Conservation (phyloP, 306 rosid genomes). For the Purshia tridentata region DNA sequence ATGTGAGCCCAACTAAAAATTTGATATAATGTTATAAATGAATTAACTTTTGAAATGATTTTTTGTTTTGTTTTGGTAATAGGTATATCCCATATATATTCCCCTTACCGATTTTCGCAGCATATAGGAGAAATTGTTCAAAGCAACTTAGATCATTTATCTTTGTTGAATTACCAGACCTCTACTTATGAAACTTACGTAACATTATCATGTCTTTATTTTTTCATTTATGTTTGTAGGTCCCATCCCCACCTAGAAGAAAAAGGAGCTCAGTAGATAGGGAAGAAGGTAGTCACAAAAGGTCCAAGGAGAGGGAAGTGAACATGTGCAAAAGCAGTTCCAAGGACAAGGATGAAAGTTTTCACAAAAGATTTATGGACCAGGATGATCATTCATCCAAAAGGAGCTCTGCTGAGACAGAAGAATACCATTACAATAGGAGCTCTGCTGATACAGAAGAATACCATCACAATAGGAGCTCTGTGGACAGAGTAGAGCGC, state of each 20-base stretch:
- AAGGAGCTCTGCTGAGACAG: conserved; percentile 27
- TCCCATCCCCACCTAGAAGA: conserved; percentile 86
- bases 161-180: not conserved
- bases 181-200: not conserved
- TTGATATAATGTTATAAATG: not conserved
- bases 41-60: not conserved
- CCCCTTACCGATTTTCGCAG: too few relatives aligned
- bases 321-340: conserved; percentile 20
- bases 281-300: conserved; percentile 39
- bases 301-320: conserved; percentile 34
- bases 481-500: conserved; percentile 28
- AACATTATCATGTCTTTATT: not conserved
- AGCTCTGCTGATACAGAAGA: conserved; percentile 43
- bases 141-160: not conserved
- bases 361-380: conserved; percentile 31
- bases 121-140: not conserved
- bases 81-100: not conserved
- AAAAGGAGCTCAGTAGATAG: conserved; percentile 30
- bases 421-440: conserved; percentile 30
- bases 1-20: too few relatives aligned
- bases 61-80: too few relatives aligned
- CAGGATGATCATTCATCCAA: conserved; percentile 27
- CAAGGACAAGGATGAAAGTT: conserved; percentile 29
- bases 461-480: conserved; percentile 29
- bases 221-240: conserved; percentile 37